Evolutionary conservation across 345 rosid genomes (phyloP), one percentile per base, ranked within the genome.

Genomic region (Noccaea caerulescens): DNA sequence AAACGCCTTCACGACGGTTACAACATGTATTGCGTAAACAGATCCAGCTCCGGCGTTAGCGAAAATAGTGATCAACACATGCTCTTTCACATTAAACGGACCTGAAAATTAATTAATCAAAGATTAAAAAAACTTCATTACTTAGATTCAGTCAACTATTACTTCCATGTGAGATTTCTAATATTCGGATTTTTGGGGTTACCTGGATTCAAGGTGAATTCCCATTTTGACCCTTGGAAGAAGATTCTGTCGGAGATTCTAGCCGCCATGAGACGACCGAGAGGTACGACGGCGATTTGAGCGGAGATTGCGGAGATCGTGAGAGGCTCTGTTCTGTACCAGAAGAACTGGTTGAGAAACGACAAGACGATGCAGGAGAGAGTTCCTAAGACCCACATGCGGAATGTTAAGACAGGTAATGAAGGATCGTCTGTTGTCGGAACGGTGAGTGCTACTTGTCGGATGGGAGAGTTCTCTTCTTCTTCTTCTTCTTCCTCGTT

Each of bases 1-100:
- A 59, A 91, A 94, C 61, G 80, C 88, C 74, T 94, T 94, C 23
- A 94, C 97, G 23, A 88, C 98, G 7, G 97, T 94, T 8, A 94
- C 92, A 6, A 94, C 43, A 66, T 88, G 92, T 16, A 91, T 86
- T 18, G 99, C 99, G 63, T 91, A 89, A 42, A 91, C 97, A 20
- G 89, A 84, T 8, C 98, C 98, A 45, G 99, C 98, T 59, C 99
- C 99, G 1, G 99, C 93, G 43, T 89, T 94, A 10, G 99, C 99
- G 63, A 94, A 91, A 10, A 94, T 91, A 41, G 99, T 91, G 54
- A 94, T 88, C 23, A 91, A 81, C 36, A 94, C 98, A 81, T 94
- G 99, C 69, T 94, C 99, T 78, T 94, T 94, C 33, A 91, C 93
- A 65, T 94, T 91, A 77, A 91, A 94, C 2, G 99, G 98, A 10